These are phyloP conservation scores for Mycena filopes DNA, from an alignment of 768 basidiomycete genomes.

Conservation along the genomic window DNA sequence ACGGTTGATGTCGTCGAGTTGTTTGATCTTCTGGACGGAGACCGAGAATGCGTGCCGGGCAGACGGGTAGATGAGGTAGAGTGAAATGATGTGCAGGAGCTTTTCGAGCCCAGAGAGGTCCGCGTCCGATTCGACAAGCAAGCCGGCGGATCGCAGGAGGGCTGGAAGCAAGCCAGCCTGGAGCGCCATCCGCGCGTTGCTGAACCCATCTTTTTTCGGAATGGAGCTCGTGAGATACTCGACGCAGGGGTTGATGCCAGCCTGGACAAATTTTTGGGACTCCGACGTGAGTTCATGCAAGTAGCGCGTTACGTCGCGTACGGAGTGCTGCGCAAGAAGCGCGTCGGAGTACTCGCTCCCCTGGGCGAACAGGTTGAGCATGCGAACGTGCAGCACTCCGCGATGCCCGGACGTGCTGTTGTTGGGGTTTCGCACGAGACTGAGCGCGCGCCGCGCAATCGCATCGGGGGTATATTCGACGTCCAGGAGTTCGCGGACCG, in stretches of 20 bases:
- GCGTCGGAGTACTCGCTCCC: background rate
- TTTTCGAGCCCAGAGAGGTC: background rate
- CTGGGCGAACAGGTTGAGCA: background rate
- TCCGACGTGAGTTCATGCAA: background rate
- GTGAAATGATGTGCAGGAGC: background rate
- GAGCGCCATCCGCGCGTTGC: background rate
- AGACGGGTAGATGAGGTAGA: constrained; percentile 13
- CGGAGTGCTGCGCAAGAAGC: constrained; percentile 1
- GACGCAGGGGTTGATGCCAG: background rate
- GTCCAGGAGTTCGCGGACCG: too few species aligned
- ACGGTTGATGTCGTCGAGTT: background rate
- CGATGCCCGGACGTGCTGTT: background rate
- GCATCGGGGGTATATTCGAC: too few species aligned
- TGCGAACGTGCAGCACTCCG: background rate
- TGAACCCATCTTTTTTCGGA: constrained; percentile 3
- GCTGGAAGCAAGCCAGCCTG: constrained; percentile 7
- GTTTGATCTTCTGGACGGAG: background rate
- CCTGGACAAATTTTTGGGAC: background rate
- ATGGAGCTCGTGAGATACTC: background rate
- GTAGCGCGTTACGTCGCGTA: background rate
- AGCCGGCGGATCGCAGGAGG: background rate
- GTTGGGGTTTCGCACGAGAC: background rate
- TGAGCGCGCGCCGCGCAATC: too few species aligned
- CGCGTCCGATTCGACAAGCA: background rate
- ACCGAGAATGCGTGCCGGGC: constrained; percentile 4